phyloP scores from a whole-genome alignment of 2,329 filamentous ascomycete species.

The Coniochaeta sp. region DNA sequence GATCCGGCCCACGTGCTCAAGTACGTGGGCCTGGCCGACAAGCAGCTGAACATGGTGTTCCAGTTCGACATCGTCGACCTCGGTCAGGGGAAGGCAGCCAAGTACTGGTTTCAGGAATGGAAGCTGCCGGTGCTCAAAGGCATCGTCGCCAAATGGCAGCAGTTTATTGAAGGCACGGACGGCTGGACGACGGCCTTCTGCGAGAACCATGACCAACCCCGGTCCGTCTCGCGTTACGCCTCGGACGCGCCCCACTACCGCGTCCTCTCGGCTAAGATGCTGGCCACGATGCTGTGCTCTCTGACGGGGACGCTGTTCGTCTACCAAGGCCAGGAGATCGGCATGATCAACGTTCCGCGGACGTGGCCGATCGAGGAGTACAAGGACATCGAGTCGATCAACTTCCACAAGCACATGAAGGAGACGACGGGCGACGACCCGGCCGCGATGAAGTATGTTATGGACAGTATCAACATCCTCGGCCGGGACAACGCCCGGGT shows the following conservation, averaged over 20 bases:
- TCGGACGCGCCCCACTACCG: constrained; percentile 34
- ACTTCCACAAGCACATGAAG: constrained; percentile 29
- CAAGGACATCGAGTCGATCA: constrained; percentile 40
- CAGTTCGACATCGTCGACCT: constrained; percentile 52
- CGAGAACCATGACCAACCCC: constrained; percentile 57
- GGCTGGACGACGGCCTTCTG: constrained; percentile 53
- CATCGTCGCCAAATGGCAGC: constrained; percentile 40
- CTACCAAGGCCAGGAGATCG: constrained; percentile 55
- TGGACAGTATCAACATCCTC: not conserved
- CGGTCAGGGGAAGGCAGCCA: constrained; percentile 42
- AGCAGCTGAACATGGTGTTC: constrained; percentile 63
- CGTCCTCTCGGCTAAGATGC: constrained; percentile 40
- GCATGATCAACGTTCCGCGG: constrained; percentile 44
- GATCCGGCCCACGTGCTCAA: constrained; percentile 46
- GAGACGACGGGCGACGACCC: constrained; percentile 7
- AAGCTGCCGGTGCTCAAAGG: constrained; percentile 39
- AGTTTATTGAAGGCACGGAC: constrained; percentile 41
- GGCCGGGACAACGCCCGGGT: constrained; percentile 63
- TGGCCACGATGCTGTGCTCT: constrained; percentile 38
- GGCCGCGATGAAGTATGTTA: not conserved
- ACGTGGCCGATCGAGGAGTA: constrained; percentile 41
- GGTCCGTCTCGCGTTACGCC: constrained; percentile 45
- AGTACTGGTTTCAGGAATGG: constrained; percentile 43
- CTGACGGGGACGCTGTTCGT: constrained; percentile 47
- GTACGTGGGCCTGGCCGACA: constrained; percentile 50